Conservation (phyloP, 2,329 filamentous ascomycete species). For the Aspergillus sp. region DNA sequence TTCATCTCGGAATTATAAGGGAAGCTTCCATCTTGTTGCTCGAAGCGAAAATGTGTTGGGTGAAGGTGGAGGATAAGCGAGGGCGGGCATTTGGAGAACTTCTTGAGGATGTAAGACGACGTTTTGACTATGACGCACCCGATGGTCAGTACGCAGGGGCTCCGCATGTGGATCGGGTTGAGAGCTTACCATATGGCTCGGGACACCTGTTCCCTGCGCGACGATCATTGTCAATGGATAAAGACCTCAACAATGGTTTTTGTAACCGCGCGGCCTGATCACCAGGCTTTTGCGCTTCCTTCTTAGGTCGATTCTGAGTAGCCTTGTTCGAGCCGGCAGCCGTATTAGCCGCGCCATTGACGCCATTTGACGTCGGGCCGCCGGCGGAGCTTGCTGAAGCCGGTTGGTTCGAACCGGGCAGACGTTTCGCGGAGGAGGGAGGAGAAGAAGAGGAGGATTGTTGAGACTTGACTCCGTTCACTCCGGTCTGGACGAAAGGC, state of each 20-base stretch:
- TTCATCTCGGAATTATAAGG: conserved; percentile 91
- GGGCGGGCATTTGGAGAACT: conserved; percentile 70
- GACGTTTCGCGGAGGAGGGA: conserved; percentile 55
- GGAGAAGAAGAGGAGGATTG: conserved; percentile 64
- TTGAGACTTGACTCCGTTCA: conserved; percentile 60
- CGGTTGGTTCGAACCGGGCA: conserved; percentile 57
- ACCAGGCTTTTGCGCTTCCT: conserved; percentile 53
- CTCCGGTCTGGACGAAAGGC: conserved; percentile 62
- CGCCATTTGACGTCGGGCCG: conserved; percentile 47
- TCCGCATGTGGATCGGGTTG: conserved; percentile 9
- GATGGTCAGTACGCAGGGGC: conserved; percentile 19
- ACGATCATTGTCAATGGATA: conserved; percentile 34
- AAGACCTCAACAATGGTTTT: conserved; percentile 37
- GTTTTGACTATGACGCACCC: conserved; percentile 62
- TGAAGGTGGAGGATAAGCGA: conserved; percentile 87
- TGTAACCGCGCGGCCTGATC: conserved; percentile 37
- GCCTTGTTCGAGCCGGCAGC: conserved; percentile 28
- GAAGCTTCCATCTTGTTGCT: conserved; percentile 90
- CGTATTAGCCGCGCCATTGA: conserved; percentile 33
- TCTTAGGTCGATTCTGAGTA: conserved; percentile 56
- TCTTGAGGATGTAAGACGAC: conserved; percentile 76
- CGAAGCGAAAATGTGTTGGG: conserved; percentile 83
- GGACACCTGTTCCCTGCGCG: conserved; percentile 41
- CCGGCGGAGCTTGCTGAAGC: conserved; percentile 45
- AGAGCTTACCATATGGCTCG: conserved; percentile 49